These are phyloP conservation scores for Fraxinus cuspidata DNA, from an alignment of 257 asterid genomes.

Conservation along the genomic window DNA sequence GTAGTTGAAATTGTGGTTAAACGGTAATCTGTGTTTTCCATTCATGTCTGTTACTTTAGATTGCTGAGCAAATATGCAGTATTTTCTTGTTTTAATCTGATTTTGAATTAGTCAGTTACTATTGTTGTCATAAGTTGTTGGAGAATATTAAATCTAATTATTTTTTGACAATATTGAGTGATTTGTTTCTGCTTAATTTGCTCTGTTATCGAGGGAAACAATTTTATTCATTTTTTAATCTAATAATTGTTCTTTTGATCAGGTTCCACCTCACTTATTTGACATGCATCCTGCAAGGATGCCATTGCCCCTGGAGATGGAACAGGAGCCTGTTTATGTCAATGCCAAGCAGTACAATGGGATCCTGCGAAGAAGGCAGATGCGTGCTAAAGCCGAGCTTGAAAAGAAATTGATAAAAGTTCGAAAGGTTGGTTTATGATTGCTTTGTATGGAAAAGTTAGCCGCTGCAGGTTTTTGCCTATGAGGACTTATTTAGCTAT, in stretches of 20 bases:
- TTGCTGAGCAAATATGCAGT: no score
- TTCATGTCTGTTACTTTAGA: no score
- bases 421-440: slow-evolving; percentile 59
- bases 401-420: slow-evolving; percentile 74
- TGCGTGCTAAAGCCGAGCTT: slow-evolving; percentile 94
- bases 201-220: no score
- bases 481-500: background rate
- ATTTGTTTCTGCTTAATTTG: no score
- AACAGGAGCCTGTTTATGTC: slow-evolving; percentile 87
- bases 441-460: slow-evolving; percentile 2
- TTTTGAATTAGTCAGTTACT: no score
- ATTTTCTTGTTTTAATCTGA: no score
- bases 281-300: slow-evolving; percentile 73
- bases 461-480: background rate
- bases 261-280: slow-evolving; percentile 67
- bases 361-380: slow-evolving; percentile 76
- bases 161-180: no score
- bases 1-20: no score
- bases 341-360: slow-evolving; percentile 92
- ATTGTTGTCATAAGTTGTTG: no score
- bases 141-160: no score
- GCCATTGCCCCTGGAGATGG: slow-evolving; percentile 86
- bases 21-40: no score
- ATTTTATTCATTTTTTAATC: no score
- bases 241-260: slow-evolving; percentile 9